Evolutionary conservation across 164 flowering plant species (phyloP).

Genomic region (Litsea cubeba): DNA sequence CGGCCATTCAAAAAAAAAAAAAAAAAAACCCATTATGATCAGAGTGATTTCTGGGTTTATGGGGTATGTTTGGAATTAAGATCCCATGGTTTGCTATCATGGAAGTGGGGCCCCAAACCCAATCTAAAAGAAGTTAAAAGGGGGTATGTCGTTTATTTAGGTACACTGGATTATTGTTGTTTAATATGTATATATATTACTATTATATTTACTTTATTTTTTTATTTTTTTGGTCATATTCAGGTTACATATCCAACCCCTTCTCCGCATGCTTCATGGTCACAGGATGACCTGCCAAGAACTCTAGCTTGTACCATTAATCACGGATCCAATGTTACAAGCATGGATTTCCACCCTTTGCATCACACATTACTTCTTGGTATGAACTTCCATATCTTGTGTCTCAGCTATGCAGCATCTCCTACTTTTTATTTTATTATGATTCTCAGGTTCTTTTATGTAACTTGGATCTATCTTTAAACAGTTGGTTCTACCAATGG

Average conservation of each 20-base stretch:
- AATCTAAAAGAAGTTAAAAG: too few relatives aligned
- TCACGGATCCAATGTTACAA: conserved; percentile 71
- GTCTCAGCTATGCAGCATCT: background rate
- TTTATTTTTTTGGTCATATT: conserved; percentile 5
- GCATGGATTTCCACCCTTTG: conserved; percentile 93
- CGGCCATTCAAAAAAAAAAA: too few relatives aligned
- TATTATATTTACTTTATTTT: background rate
- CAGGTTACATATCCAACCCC: conserved; percentile 64
- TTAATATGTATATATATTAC: background rate
- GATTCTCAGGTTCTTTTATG: background rate
- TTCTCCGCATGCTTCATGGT: conserved; percentile 57
- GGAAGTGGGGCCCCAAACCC: too few relatives aligned
- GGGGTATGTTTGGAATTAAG: too few relatives aligned
- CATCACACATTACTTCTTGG: conserved; percentile 74
- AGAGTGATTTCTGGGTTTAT: too few relatives aligned
- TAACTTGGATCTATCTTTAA: conserved; percentile 8
- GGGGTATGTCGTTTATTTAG: too few relatives aligned
- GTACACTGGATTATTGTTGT: background rate
- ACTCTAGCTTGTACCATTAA: conserved; percentile 54
- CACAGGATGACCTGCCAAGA: conserved; percentile 74
- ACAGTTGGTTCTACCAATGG: conserved; percentile 72
- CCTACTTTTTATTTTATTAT: background rate
- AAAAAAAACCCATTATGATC: too few relatives aligned
- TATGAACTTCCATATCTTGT: conserved; percentile 13
- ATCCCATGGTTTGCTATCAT: too few relatives aligned